Percentiles rank a stretch among this genome's conserved stretches.
Evolutionary conservation across 306 rosid species (phyloP).

Genomic region (Hippophae rhamnoides): DNA sequence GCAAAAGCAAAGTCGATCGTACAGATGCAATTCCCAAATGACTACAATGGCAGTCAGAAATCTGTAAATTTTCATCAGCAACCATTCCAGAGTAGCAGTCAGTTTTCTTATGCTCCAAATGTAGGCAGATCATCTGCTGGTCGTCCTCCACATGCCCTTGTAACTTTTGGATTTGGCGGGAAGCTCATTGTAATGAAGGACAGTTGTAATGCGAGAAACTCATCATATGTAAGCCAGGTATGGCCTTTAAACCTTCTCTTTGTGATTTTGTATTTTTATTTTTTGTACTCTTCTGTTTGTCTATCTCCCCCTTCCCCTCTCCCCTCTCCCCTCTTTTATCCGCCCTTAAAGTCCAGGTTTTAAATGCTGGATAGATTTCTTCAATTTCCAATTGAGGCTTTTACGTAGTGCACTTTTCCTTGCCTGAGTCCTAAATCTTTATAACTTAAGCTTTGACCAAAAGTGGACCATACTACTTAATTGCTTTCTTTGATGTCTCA

Average conservation of each 20-base stretch:
- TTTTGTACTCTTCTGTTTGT: too few species aligned
- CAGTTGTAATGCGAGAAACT: slow-evolving; percentile 32
- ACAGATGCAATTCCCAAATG: slow-evolving; percentile 33
- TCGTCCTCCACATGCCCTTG: slow-evolving; percentile 86
- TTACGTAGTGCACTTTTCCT: too few species aligned
- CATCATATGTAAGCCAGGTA: slow-evolving; percentile 59
- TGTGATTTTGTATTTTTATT: too few species aligned
- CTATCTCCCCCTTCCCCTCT: too few species aligned
- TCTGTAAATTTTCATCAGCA: slow-evolving; percentile 38
- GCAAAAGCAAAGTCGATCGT: slow-evolving; percentile 29
- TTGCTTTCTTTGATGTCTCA: slow-evolving; percentile 13
- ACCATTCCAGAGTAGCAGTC: slow-evolving; percentile 42
- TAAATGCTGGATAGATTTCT: too few species aligned
- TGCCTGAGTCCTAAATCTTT: not conserved
- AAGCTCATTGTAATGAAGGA: slow-evolving; percentile 79
- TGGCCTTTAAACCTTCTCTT: too few species aligned
- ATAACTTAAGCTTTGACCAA: not conserved
- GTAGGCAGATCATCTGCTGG: slow-evolving; percentile 70
- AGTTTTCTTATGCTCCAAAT: slow-evolving; percentile 43
- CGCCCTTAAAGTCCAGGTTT: slow-evolving; percentile 29
- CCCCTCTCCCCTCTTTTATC: too few species aligned
- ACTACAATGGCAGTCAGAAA: slow-evolving; percentile 41
- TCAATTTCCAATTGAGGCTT: too few species aligned
- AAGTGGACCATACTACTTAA: slow-evolving; percentile 3
- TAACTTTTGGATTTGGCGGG: slow-evolving; percentile 92